These are phyloP conservation scores for Aspergillus sp. DNA, from an alignment of 2,329 filamentous ascomycete genomes.

Conservation along the genomic window DNA sequence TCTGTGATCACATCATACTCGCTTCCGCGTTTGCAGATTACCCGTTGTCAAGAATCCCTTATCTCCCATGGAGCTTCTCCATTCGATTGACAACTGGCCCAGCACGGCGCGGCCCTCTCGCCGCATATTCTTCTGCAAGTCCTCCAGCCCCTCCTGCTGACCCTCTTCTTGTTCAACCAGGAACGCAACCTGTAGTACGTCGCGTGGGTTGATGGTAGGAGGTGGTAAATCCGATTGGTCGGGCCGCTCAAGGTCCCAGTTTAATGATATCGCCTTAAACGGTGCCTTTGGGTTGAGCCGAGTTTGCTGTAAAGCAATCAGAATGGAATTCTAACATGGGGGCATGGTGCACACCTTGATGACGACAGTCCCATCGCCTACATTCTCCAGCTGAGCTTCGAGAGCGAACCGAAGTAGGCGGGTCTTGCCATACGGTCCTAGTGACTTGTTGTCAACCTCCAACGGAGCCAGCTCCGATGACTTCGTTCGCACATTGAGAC, in stretches of 20 bases:
- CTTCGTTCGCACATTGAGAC: slow-evolving; percentile 88
- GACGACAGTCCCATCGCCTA: slow-evolving; percentile 77
- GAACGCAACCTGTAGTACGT: slow-evolving; percentile 66
- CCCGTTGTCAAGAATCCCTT: slow-evolving; percentile 84
- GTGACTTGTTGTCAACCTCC: slow-evolving; percentile 45
- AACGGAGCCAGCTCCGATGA: slow-evolving; percentile 61
- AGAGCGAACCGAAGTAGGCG: slow-evolving; percentile 64
- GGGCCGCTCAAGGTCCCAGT: slow-evolving; percentile 51
- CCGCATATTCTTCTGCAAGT: slow-evolving; percentile 49
- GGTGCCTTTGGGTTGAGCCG: slow-evolving; percentile 51
- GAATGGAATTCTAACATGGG: background rate
- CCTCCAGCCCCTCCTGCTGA: slow-evolving; percentile 51
- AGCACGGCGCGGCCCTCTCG: slow-evolving; percentile 60
- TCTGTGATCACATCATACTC: slow-evolving; percentile 23
- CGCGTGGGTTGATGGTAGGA: slow-evolving; percentile 58
- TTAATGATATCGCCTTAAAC: slow-evolving; percentile 56
- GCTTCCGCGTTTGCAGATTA: slow-evolving; percentile 59
- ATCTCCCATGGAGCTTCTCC: slow-evolving; percentile 88
- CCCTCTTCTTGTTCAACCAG: slow-evolving; percentile 56
- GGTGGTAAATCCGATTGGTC: slow-evolving; percentile 31
- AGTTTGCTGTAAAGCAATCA: slow-evolving; percentile 39
- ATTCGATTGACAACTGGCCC: slow-evolving; percentile 81
- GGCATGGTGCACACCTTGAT: slow-evolving; percentile 58
- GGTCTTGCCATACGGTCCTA: slow-evolving; percentile 46
- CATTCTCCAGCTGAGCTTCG: slow-evolving; percentile 94